Evolutionary conservation across 805 yeast genomes (phyloP).

Genomic region (Candida hispaniensis): DNA sequence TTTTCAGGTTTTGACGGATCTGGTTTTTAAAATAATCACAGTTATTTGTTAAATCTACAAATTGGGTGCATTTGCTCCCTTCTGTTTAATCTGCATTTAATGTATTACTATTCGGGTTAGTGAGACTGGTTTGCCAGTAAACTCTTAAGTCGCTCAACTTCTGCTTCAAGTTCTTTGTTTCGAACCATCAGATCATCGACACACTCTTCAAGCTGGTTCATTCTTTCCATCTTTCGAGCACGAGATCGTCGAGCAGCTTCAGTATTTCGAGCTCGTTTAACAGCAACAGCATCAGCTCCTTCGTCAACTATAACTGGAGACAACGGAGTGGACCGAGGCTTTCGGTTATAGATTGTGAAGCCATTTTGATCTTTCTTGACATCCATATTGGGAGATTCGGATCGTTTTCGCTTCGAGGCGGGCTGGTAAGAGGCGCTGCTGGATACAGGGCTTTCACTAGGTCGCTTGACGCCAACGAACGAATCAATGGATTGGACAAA

Average conservation of each 20-base stretch:
- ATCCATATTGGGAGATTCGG: slow-evolving; percentile 18
- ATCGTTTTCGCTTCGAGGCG: slow-evolving; percentile 17
- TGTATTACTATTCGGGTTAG: no score
- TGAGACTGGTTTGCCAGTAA: no score
- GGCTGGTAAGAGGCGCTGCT: slow-evolving; percentile 6
- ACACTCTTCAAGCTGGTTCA: slow-evolving; percentile 67
- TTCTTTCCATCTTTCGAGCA: slow-evolving; percentile 84
- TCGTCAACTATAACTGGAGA: slow-evolving; percentile 52
- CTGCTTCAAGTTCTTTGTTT: slow-evolving; percentile 51
- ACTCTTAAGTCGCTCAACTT: slow-evolving; percentile 48
- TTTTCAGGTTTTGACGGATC: slow-evolving; percentile 67
- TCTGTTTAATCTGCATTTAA: no score
- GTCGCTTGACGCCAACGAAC: slow-evolving; percentile 4
- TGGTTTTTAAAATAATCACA: slow-evolving; percentile 34
- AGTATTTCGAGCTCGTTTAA: slow-evolving; percentile 93
- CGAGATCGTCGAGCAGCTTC: slow-evolving; percentile 90
- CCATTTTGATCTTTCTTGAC: slow-evolving; percentile 59
- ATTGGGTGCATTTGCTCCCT: no score
- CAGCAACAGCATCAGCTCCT: slow-evolving; percentile 50
- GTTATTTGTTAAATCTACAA: no score
- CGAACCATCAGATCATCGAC: slow-evolving; percentile 52
- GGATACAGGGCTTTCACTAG: slow-evolving; percentile 15
- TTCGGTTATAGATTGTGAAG: slow-evolving; percentile 63
- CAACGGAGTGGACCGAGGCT: slow-evolving; percentile 62
- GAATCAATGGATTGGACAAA: slow-evolving; percentile 9